Conservation (phyloP, 2,329 filamentous ascomycete genomes). For the Cladosporium sp. region DNA sequence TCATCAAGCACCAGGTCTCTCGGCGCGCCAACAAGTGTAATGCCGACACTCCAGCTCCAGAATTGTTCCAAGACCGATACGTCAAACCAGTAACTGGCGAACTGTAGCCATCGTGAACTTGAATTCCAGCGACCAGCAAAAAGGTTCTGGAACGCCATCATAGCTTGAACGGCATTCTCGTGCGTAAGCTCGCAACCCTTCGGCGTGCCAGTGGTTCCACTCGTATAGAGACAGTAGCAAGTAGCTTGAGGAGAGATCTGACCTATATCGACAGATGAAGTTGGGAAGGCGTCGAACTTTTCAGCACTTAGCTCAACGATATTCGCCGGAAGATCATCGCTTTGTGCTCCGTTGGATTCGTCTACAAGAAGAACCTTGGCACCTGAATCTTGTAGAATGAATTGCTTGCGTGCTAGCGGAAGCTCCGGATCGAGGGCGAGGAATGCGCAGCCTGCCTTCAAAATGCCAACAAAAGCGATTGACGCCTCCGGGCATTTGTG, state of each 20-base stretch:
- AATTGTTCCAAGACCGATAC: constrained; percentile 91
- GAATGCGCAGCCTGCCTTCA: constrained; percentile 78
- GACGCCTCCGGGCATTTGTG: constrained; percentile 82
- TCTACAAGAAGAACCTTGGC: constrained; percentile 48
- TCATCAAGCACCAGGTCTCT: constrained; percentile 83
- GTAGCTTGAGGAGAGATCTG: constrained; percentile 48
- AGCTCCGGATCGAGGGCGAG: constrained; percentile 73
- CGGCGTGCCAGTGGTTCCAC: constrained; percentile 77
- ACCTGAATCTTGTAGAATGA: constrained; percentile 70
- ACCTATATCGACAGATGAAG: constrained; percentile 33
- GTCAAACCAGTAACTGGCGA: constrained; percentile 91
- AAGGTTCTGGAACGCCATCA: constrained; percentile 77
- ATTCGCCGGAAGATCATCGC: constrained; percentile 13
- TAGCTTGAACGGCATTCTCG: constrained; percentile 81
- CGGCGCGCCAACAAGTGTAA: constrained; percentile 75
- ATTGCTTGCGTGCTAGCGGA: constrained; percentile 66
- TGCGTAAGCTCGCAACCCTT: constrained; percentile 89
- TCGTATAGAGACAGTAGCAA: constrained; percentile 83
- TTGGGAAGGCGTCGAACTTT: constrained; percentile 16
- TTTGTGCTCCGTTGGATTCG: constrained; percentile 37
- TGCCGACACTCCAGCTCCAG: constrained; percentile 90
- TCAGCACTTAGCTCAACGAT: constrained; percentile 17
- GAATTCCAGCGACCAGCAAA: constrained; percentile 70
- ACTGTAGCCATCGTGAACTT: constrained; percentile 79
- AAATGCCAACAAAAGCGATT: constrained; percentile 72